A percentile compares a stretch with the other conserved stretches of the same genome.
Conservation (phyloP, 495 filamentous ascomycete species). For the Xylaria flabelliformis region DNA sequence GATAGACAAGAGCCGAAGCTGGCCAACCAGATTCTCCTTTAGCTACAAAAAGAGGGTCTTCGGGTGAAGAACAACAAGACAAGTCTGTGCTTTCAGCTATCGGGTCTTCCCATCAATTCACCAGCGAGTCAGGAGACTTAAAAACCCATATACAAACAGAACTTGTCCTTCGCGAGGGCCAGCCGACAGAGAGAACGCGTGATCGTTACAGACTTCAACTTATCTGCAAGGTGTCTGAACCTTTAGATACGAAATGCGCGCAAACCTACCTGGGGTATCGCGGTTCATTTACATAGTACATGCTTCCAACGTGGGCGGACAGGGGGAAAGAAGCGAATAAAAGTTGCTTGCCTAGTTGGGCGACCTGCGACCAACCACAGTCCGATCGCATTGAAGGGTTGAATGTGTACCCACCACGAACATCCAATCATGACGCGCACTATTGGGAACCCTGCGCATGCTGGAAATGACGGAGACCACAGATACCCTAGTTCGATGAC, state of each 20-base stretch:
- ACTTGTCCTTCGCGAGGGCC: background rate
- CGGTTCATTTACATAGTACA: slow-evolving; percentile 4
- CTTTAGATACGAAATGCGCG: slow-evolving; percentile 9
- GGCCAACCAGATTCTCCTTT: slow-evolving; percentile 5
- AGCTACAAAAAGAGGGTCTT: slow-evolving; percentile 16
- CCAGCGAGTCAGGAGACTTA: slow-evolving; percentile 17
- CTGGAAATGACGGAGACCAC: slow-evolving; percentile 42
- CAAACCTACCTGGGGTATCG: slow-evolving; percentile 6
- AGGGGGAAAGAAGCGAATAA: slow-evolving; percentile 13
- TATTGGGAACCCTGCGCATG: slow-evolving; percentile 30
- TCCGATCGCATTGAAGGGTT: slow-evolving; percentile 39
- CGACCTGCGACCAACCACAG: slow-evolving; percentile 36
- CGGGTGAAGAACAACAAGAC: slow-evolving; percentile 4
- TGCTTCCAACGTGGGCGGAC: background rate
- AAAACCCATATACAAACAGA: background rate
- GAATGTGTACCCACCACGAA: slow-evolving; percentile 18
- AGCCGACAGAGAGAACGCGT: background rate
- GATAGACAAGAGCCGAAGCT: background rate
- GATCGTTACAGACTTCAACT: background rate
- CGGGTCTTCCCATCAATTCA: background rate
- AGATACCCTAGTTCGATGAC: slow-evolving; percentile 21
- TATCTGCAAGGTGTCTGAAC: background rate
- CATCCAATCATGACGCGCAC: slow-evolving; percentile 45
- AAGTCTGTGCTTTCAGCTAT: background rate
- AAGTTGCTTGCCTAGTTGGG: slow-evolving; percentile 26